Evolutionary conservation across 805 yeast species (phyloP).

Genomic region (Pichia heedii): DNA sequence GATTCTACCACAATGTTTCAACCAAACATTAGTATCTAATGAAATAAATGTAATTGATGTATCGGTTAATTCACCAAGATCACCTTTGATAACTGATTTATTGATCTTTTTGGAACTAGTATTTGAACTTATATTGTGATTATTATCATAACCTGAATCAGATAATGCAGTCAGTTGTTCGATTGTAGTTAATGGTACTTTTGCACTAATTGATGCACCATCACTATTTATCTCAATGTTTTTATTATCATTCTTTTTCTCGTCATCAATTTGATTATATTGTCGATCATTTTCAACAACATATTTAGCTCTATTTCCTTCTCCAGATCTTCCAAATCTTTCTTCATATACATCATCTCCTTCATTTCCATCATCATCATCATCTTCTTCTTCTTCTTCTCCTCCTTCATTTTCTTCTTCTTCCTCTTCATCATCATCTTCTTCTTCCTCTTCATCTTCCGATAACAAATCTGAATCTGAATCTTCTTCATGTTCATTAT

Average conservation of each 20-base stretch:
- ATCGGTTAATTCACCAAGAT: slow-evolving; percentile 51
- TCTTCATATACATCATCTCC: slow-evolving; percentile 6
- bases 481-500: slow-evolving; percentile 22
- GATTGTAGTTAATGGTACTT: slow-evolving; percentile 3
- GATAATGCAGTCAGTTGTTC: neutral
- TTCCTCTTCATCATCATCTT: slow-evolving; percentile 15
- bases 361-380: slow-evolving; percentile 13
- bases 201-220: slow-evolving; percentile 6
- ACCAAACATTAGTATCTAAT: slow-evolving; percentile 72
- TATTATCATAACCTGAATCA: slow-evolving; percentile 6
- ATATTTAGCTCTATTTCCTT: slow-evolving; percentile 18
- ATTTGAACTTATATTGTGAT: neutral
- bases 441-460: slow-evolving; percentile 26
- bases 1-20: slow-evolving; percentile 69
- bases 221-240: slow-evolving; percentile 1
- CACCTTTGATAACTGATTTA: slow-evolving; percentile 28
- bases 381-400: slow-evolving; percentile 18
- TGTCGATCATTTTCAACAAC: slow-evolving; percentile 11
- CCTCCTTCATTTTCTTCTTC: slow-evolving; percentile 9
- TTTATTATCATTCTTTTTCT: slow-evolving; percentile 3
- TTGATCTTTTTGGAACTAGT: neutral
- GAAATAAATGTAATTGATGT: slow-evolving; percentile 48
- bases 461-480: slow-evolving; percentile 7
- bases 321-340: slow-evolving; percentile 10
- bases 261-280: too few relatives aligned